These are phyloP conservation scores for Tetracentron sinense DNA, from an alignment of 164 flowering plant species.

Conservation along the genomic window DNA sequence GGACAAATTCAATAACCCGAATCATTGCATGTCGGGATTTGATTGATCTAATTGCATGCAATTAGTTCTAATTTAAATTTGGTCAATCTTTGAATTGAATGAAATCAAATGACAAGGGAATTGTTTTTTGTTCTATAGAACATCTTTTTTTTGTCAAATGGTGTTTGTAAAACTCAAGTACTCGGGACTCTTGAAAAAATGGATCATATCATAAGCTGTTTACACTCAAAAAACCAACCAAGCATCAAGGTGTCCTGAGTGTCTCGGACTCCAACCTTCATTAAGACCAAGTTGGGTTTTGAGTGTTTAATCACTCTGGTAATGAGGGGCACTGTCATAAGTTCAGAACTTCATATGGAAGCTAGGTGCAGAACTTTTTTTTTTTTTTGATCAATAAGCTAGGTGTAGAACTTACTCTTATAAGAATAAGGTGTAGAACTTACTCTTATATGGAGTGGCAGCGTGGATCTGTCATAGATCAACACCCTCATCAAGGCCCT, in stretches of 20 bases:
- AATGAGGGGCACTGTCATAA: background rate
- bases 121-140: background rate
- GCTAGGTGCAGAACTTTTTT: background rate
- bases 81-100: no score
- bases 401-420: constrained; percentile 16
- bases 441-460: background rate
- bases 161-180: background rate
- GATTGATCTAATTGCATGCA: no score
- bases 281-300: background rate
- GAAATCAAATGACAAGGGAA: background rate
- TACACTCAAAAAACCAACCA: background rate
- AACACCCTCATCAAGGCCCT: constrained; percentile 94
- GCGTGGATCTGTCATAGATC: constrained; percentile 44
- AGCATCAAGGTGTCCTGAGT: background rate
- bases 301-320: background rate
- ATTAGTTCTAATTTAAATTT: no score
- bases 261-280: background rate
- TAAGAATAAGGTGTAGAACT: no score
- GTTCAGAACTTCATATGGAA: background rate
- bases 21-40: no score
- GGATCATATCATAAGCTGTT: background rate
- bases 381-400: no score
- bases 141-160: background rate
- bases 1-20: no score
- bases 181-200: background rate